A percentile compares a stretch with the other conserved stretches of the same genome.
phyloP scores from a whole-genome alignment of 2,329 filamentous ascomycete species.

The Zarea fungicola region DNA sequence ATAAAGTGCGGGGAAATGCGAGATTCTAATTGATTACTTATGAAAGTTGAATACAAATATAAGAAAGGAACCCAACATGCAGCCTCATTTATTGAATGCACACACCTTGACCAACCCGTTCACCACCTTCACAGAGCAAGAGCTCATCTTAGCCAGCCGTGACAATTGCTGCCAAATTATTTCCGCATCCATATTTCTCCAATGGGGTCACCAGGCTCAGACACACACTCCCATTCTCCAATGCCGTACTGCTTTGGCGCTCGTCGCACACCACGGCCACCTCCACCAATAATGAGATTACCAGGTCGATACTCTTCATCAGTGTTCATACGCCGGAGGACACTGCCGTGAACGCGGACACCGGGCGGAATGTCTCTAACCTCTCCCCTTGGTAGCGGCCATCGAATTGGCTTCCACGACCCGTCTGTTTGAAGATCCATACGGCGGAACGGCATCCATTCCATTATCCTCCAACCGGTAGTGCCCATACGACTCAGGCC shows the following conservation, averaged over 20 bases:
- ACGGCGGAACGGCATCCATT: conserved; percentile 72
- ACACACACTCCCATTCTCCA: conserved; percentile 65
- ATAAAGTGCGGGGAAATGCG: no score
- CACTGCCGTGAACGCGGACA: conserved; percentile 67
- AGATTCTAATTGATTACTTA: no score
- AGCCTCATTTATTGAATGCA: no score
- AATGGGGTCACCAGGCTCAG: conserved; percentile 61
- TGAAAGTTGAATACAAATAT: no score
- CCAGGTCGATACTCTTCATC: conserved; percentile 66
- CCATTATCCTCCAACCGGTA: conserved; percentile 70
- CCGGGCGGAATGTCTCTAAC: conserved; percentile 68
- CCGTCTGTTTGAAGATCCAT: conserved; percentile 73
- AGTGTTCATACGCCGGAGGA: conserved; percentile 63
- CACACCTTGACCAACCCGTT: no score
- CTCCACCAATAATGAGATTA: conserved; percentile 74
- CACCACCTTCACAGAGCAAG: no score
- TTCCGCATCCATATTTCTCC: conserved; percentile 60
- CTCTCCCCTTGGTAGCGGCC: conserved; percentile 74
- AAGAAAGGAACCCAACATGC: no score
- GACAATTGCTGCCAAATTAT: no score
- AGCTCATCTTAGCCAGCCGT: no score
- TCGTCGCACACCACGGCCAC: conserved; percentile 60
- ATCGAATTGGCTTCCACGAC: conserved; percentile 73
- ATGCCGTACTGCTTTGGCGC: conserved; percentile 61
- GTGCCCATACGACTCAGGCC: conserved; percentile 54